Evolutionary conservation across 2,329 filamentous ascomycete genomes (phyloP), one percentile per base, ranked within the genome.

Genomic region (Thielaviopsis euricoi): DNA sequence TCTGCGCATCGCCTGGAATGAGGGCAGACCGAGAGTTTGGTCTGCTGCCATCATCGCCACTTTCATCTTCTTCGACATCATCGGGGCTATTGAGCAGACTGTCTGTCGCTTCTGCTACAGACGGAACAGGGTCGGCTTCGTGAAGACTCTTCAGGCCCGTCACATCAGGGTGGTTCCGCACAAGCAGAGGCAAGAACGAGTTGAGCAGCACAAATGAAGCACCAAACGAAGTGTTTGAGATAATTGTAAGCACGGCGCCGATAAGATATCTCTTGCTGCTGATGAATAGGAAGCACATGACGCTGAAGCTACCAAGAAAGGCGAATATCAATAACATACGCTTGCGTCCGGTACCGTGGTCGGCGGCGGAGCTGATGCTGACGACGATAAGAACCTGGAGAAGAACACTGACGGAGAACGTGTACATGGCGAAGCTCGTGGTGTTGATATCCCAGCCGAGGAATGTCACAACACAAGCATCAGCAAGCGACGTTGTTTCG

Each of bases 371-470:
- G 66, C 89, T 95, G 76, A 98, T 95, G 66, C 89, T 95, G 62
- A 98, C 89, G 50, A 98, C 94, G 29, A 97, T 73, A 26, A 97
- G 71, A 1, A 90, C 87, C 69, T 98, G 93, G 12, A 96, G 70
- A 21, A 96, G 71, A 1, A 98, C 93, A 67, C 88, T 94, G 66
- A 94, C 75, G 59, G 89, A 95, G 71, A 98, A 98, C 1, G 89
- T 96, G 71, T 97, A 97, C 89, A 97, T 95, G 68, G 89, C 91
- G 69, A 97, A 96, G 69, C 87, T 94, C 40, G 91, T 90, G 0
- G 91, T 96, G 70, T 97, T 97, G 72, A 98, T 85, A 66, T 95
- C 85, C 60, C 86, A 70, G 6, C 91, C 91, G 23, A 95, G 73
- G 5, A 97, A 75, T 62, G 85, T 81, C 60, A 97, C 82, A 60